Evolutionary conservation across 805 yeast species (phyloP), one percentile per base, ranked within the genome.

Genomic region (Candida nanaspora): DNA sequence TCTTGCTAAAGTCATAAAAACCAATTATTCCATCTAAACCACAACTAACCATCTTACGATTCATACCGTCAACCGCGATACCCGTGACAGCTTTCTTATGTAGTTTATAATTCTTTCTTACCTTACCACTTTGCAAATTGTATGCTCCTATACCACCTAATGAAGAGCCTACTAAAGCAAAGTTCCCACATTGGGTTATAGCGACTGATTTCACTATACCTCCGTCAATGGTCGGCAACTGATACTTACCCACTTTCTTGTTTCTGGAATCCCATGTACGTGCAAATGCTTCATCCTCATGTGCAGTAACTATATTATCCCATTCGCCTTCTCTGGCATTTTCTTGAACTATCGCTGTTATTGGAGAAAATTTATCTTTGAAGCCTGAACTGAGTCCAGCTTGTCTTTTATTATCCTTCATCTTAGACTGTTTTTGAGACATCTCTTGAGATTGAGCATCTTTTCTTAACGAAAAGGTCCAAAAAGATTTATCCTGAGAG

Each of bases 381-480:
- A 76, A 64, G 25, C 74, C 65, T 23, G 67, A 62, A 11, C 66
- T 66, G 7, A 65, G 58, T n/a, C 89, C 88, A 5, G 75, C 83
- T 39, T 67, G 64, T 49, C 83, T 54, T 18, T 63, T 60, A 33
- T 74, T 75, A 43, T 70, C 68, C 48, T 69, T 70, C 10, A 49
- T 32, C 38, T 54, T 57, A 9, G 66, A 70, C 18, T 74, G 66
- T 48, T 84, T 76, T 62, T 89, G 97, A 0, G 97, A 88, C 53
- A 93, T 65, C 57, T 88, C 94, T 55, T 86, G 96, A 4, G 95
- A 86, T 63, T 93, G 99, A 0, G 97, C 94, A 61, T 93, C 98
- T 59, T 93, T 93, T 52, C 98, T 74, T 40, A 93, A 68, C 1
- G 98, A 89, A 53, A 93, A 91, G 8, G 78, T 74, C 98, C 98